Evolutionary conservation across 495 filamentous ascomycete species (phyloP).

Genomic region (Corynascus novoguineensis): DNA sequence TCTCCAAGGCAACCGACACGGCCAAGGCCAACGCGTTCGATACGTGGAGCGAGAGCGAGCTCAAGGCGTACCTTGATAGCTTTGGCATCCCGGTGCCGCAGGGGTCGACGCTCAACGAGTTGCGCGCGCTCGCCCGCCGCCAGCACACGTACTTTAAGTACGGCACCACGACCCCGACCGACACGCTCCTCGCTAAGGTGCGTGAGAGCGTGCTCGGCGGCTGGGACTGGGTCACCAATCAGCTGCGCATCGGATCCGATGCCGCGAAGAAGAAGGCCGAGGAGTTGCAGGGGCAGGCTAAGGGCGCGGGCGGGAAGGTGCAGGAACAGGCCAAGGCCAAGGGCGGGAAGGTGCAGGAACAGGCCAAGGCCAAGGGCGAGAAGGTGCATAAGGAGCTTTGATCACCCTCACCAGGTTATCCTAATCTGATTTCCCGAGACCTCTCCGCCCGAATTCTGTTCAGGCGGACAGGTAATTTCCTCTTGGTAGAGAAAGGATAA

Average conservation of each 20-base stretch:
- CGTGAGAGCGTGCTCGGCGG: slow-evolving; percentile 45
- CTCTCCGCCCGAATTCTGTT: too few relatives aligned
- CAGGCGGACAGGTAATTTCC: too few relatives aligned
- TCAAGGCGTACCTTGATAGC: slow-evolving; percentile 76
- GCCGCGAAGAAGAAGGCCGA: slow-evolving; percentile 55
- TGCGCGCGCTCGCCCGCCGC: slow-evolving; percentile 62
- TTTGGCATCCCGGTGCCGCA: slow-evolving; percentile 72
- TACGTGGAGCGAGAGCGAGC: slow-evolving; percentile 70
- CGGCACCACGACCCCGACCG: slow-evolving; percentile 61
- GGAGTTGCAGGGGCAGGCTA: slow-evolving; percentile 9
- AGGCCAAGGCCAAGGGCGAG: slow-evolving; percentile 22
- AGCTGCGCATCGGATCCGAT: slow-evolving; percentile 57
- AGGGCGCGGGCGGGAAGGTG: too few relatives aligned
- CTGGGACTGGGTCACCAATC: slow-evolving; percentile 55
- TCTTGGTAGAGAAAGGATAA: too few relatives aligned
- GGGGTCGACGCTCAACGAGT: slow-evolving; percentile 60
- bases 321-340: neutral
- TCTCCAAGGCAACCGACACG: slow-evolving; percentile 60
- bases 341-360: neutral
- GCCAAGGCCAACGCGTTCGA: slow-evolving; percentile 70
- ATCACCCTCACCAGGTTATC: too few relatives aligned
- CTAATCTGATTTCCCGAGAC: too few relatives aligned
- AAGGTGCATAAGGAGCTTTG: slow-evolving; percentile 37
- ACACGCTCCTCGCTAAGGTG: slow-evolving; percentile 60
- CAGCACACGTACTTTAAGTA: slow-evolving; percentile 73